A percentile compares a stretch with the other conserved stretches of the same genome.
Conservation (phyloP, 1,139 yeast species). For the Taphrina flavorubra region DNA sequence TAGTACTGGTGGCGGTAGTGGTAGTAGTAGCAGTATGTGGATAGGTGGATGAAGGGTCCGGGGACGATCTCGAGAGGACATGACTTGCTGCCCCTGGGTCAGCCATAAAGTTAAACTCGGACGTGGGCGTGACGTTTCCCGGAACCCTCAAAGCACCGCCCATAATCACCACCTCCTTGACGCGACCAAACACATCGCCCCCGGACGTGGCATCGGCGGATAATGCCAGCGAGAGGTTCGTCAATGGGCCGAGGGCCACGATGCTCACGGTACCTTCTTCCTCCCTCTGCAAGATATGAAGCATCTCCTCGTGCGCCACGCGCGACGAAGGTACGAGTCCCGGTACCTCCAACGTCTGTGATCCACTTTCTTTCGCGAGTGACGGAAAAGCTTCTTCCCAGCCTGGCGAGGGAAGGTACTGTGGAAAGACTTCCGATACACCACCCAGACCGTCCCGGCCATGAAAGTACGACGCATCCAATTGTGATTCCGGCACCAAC, state of each 20-base stretch:
- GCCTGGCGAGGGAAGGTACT: slow-evolving; percentile 51
- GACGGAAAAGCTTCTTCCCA: slow-evolving; percentile 48
- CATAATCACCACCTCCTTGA: slow-evolving; percentile 53
- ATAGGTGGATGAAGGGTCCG: slow-evolving; percentile 49
- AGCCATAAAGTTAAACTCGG: slow-evolving; percentile 56
- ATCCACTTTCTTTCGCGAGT: slow-evolving; percentile 56
- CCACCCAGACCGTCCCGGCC: slow-evolving; percentile 56
- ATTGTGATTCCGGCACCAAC: slow-evolving; percentile 49
- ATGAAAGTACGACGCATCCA: slow-evolving; percentile 55
- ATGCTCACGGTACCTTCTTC: slow-evolving; percentile 53
- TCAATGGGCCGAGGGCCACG: slow-evolving; percentile 55
- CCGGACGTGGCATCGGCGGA: slow-evolving; percentile 51
- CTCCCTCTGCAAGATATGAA: slow-evolving; percentile 51
- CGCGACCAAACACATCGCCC: slow-evolving; percentile 47
- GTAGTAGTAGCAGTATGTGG: too few relatives aligned
- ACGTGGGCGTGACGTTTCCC: slow-evolving; percentile 55
- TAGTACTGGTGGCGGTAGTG: too few relatives aligned
- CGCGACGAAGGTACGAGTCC: slow-evolving; percentile 43
- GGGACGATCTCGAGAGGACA: slow-evolving; percentile 52
- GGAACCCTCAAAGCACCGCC: slow-evolving; percentile 54
- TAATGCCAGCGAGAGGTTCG: slow-evolving; percentile 56
- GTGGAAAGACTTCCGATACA: slow-evolving; percentile 52
- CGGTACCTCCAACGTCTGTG: neutral
- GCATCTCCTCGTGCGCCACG: slow-evolving; percentile 51
- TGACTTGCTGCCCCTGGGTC: slow-evolving; percentile 55